These are phyloP conservation scores for Tephrocybe sp. DNA, from an alignment of 768 basidiomycete genomes.

Conservation along the genomic window DNA sequence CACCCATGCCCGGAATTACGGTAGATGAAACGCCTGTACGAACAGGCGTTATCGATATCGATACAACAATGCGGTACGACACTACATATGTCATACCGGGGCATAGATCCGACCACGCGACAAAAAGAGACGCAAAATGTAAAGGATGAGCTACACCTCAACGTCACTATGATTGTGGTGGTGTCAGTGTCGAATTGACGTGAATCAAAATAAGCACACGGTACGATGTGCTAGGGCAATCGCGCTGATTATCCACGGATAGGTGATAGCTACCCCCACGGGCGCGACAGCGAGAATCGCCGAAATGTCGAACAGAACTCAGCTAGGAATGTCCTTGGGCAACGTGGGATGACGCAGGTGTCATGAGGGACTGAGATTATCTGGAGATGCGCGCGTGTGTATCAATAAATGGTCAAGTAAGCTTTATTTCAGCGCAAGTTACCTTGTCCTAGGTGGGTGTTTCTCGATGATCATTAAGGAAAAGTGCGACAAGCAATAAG, in stretches of 20 bases:
- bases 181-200: background rate
- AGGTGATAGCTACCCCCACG: background rate
- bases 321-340: background rate
- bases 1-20: slow-evolving; percentile 2
- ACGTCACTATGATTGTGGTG: background rate
- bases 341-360: slow-evolving; percentile 1
- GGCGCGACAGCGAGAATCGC: slow-evolving; percentile 5
- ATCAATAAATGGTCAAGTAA: too few species aligned
- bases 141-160: slow-evolving; percentile 11
- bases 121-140: background rate
- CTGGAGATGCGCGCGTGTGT: background rate
- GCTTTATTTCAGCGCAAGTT: too few species aligned
- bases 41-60: background rate
- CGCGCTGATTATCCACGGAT: background rate
- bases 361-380: background rate
- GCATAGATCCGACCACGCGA: background rate
- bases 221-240: background rate
- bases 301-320: slow-evolving; percentile 1
- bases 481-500: too few species aligned
- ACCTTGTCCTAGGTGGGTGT: background rate
- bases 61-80: background rate
- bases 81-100: background rate
- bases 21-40: background rate
- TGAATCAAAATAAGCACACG: background rate
- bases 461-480: too few species aligned